Evolutionary conservation across 306 rosid species (phyloP), one percentile per base, ranked within the genome.

Genomic region (Pterocarpus santalinus): DNA sequence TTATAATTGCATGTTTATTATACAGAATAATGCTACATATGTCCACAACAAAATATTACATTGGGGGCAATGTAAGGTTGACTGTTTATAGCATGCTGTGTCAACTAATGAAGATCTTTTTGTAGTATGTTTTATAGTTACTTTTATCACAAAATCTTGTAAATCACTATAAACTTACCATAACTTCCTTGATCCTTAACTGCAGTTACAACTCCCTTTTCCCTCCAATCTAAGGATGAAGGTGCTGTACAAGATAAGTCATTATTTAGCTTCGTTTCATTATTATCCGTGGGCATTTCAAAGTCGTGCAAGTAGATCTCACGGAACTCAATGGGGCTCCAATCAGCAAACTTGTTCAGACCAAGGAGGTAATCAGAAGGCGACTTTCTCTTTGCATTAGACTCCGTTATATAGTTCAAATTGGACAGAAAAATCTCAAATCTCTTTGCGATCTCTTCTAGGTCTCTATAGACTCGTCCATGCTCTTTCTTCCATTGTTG

Each of bases 161-260:
- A 12, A 47, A 44, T 5, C 2, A 8, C 8, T 47, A 9, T 14
- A 53, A 63, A 81, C 87, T 76, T 85, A 89, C 89, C 90, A 68
- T 92, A 89, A 2, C 2, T 0, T 3, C 38, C 62, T 81, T 88
- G 93, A 83, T 83, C 70, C 83, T 91, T 89, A 62, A 91, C 72
- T n/a, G 2, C 43, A 52, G 92, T 83, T 10, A 89, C 93, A 61
- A 4, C 81, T 35, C 90, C 93, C 34, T 36, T 74, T 15, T 72
- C 56, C 86, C 93, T 88, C 96, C 96, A 91, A 83, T 89, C 90
- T 46, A 85, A 38, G 79, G 69, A 44, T 0, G 87, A 51, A 85
- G 96, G 88, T 2, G 80, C 88, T 7, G 30, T 65, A 74, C 83
- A 82, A 2, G 81, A 38, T 13, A 51, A 33, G 65, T 71, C 14